Evolutionary conservation across 139 green algal species (phyloP).

Genomic region (Coelastrella sp.): DNA sequence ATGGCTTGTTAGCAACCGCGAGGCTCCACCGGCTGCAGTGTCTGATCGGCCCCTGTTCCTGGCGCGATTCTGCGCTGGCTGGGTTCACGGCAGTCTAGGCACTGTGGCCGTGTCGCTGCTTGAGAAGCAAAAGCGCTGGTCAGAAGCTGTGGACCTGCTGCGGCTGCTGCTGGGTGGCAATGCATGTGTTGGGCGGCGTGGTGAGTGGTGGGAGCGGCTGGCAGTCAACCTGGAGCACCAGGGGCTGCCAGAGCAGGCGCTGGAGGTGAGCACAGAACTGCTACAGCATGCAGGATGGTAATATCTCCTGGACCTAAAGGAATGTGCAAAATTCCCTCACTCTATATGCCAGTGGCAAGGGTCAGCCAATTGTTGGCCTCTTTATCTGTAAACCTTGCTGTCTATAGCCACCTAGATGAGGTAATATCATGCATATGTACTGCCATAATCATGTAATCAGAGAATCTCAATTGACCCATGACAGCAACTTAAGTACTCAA

Average conservation of each 20-base stretch:
- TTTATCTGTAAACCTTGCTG: no score
- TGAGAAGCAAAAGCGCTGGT: constrained; percentile 76
- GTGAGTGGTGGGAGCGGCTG: constrained; percentile 88
- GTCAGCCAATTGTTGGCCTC: no score
- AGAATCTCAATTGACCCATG: no score
- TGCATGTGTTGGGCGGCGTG: constrained; percentile 72
- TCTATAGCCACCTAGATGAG: no score
- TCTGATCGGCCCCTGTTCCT: constrained; percentile 58
- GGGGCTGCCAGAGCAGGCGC: constrained; percentile 51
- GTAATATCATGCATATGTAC: no score
- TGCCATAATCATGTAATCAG: no score
- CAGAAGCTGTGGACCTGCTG: constrained; percentile 71
- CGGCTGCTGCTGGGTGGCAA: constrained; percentile 78
- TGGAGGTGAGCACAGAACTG: constrained; percentile 64
- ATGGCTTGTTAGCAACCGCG: background rate
- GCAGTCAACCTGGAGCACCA: constrained; percentile 83
- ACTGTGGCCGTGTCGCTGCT: constrained; percentile 80
- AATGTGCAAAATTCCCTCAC: background rate
- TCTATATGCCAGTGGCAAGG: no score
- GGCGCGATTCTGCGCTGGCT: constrained; percentile 70
- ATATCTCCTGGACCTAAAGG: background rate
- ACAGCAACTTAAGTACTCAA: no score
- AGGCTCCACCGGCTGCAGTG: background rate
- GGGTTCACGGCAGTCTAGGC: constrained; percentile 81
- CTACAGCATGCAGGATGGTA: background rate